Evolutionary conservation across 768 basidiomycete species (phyloP), one percentile per base, ranked within the genome.

Genomic region (Imleria badia): DNA sequence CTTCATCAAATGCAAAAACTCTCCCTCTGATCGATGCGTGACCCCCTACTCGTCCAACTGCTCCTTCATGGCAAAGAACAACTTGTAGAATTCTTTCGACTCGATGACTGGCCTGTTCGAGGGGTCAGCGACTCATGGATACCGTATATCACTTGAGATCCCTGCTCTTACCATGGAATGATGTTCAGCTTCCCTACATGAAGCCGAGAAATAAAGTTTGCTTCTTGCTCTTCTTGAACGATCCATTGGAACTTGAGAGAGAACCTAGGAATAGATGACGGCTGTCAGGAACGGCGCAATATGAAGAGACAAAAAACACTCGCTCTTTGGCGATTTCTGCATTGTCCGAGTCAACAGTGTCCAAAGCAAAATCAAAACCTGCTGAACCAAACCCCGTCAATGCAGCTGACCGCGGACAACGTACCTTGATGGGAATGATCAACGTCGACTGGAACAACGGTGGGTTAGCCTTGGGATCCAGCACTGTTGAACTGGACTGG

Each of bases 331-430:
- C 76, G 23, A 86, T 84, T 48, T 86, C 84, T 2, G 59, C 67
- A 62, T 77, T 81, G 66, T 86, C 84, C 0, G 81, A 77, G 49
- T 86, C 84, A 1, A 84, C 77, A 14, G 85, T 83, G 45, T 86
- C 85, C 84, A n/a, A 31, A 7, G 15, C 30, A 13, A 14, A 15
- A 19, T 0, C n/a, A n/a, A 14, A 4, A 22, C 34, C n/a, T n/a
- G n/a, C 9, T 66, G 3, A 58, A 12, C 44, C 2, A 0, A 20
- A 42, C 14, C 2, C 12, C 13, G 3, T 36, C 3, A 10, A 40
- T 5, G 0, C 6, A 23, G 5, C 2, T 5, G 11, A 33, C 10
- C 7, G 14, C 4, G 10, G 0, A 30, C 19, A 39, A 43, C 42
- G 3, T 19, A 77, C 83, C 75, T 86, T 86, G 66, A 86, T 85